These are phyloP conservation scores for Hydnum rufescens DNA, from an alignment of 768 basidiomycete genomes.

Conservation along the genomic window DNA sequence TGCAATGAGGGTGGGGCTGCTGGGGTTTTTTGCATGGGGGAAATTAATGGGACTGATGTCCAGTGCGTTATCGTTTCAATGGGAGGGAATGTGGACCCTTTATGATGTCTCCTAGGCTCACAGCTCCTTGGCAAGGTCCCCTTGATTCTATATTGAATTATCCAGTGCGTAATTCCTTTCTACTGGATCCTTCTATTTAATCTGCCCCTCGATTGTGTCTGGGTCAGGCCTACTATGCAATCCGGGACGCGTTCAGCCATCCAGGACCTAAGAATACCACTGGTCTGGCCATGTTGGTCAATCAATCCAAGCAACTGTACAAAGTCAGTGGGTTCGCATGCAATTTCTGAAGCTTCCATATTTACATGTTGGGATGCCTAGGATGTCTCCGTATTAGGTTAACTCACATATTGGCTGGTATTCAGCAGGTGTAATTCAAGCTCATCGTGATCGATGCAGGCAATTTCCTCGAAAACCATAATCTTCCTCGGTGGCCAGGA, in stretches of 20 bases:
- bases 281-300: constrained; percentile 31
- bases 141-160: constrained; percentile 56
- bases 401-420: too few species aligned
- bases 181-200: not conserved
- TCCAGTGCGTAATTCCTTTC: constrained; percentile 23
- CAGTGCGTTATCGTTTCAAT: constrained; percentile 6
- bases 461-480: constrained; percentile 67
- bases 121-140: constrained; percentile 40
- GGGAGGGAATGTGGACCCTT: not conserved
- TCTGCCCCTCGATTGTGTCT: not conserved
- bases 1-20: constrained; percentile 30
- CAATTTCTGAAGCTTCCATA: too few species aligned
- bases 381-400: too few species aligned
- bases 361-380: too few species aligned
- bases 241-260: constrained; percentile 45
- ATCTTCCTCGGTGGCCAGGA: constrained; percentile 55
- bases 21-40: constrained; percentile 73
- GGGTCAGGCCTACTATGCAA: constrained; percentile 26
- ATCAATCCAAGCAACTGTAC: constrained; percentile 25
- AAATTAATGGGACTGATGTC: constrained; percentile 40
- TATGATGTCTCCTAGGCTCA: constrained; percentile 25
- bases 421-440: constrained; percentile 20
- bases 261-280: constrained; percentile 47
- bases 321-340: too few species aligned
- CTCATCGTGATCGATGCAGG: constrained; percentile 35